Base-by-base conservation (phyloP, 177 flowering plant genomes). In the Telopea speciosissima region DNA sequence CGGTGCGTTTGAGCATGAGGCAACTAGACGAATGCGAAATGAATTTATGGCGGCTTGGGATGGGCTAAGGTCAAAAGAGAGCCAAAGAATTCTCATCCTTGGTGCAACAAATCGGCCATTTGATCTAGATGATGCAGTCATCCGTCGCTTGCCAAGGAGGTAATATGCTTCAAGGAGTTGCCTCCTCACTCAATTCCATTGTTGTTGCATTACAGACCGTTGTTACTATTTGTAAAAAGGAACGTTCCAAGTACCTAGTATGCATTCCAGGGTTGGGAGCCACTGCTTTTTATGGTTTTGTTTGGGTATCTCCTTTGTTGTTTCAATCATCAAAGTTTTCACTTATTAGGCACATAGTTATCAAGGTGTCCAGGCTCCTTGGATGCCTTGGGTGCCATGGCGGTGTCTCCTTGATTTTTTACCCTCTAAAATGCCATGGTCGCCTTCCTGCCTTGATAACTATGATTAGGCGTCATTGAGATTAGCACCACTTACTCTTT, bases 21-120 rank as follows among this genome's bases (percentile, higher is more conserved):
- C 98, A 17, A 93, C 98, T 28, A 87, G 98, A 84, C 86, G 98
- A 84, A 96, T 96, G 99, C 80, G 95, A 66, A 96, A 93, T 80
- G 99, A 96, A 73, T 93, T 96, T 70, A 96, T 96, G 99, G 96
- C 99, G 25, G 98, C 98, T 59, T 96, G 99, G 99, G 99, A 96
- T 86, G 99, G 99, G 56, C 79, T 96, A 80, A 86, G 97, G 82
- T 70, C 99, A 14, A 93, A 93, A 84, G 99, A 96, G 66, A 93
- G 89, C 79, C 93, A 93, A 77, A 85, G 94, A 83, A 91, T 96
- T 42, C 91, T 96, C 45, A 87, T 96, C 73, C 97, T 96, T 76
- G 98, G 97, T 72, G 99, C 99, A 12, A 96, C 99, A 67, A 96
- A 96, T 83, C 84, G 99, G 24, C 99, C 99, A 14, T 91, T 91